These are phyloP conservation scores for Trebouxia gelatinosa DNA, from an alignment of 163 green algal genomes.

Conservation along the genomic window DNA sequence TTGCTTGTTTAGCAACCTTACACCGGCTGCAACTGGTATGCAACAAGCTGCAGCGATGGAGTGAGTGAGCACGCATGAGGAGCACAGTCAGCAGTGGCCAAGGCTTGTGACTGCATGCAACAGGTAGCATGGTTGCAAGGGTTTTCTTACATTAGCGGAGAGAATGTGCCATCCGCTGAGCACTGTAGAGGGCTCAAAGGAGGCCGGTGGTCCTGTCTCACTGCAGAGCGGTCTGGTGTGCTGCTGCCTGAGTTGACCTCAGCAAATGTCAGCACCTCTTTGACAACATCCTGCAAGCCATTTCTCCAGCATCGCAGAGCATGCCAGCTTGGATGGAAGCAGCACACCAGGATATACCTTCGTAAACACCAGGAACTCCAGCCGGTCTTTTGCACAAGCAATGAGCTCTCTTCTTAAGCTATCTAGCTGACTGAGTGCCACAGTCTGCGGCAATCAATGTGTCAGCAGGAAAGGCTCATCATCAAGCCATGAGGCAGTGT, in stretches of 20 bases:
- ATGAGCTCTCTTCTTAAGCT: constrained; percentile 54
- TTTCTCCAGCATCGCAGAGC: no score
- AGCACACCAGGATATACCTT: constrained; percentile 38
- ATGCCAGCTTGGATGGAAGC: no score
- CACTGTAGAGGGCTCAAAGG: constrained; percentile 18
- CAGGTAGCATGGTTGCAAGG: no score
- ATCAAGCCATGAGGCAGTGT: no score
- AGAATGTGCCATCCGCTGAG: constrained; percentile 17
- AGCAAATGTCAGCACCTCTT: constrained; percentile 54
- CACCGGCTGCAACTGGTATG: no score
- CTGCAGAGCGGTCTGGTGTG: constrained; percentile 2
- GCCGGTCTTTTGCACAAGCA: constrained; percentile 16
- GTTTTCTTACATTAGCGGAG: constrained; percentile 11
- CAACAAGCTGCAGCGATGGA: no score
- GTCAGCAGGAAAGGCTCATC: no score
- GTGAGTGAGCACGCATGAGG: no score
- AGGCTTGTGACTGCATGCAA: no score
- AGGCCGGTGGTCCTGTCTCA: background rate
- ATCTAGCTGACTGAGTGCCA: constrained; percentile 58
- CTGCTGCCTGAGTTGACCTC: constrained; percentile 29
- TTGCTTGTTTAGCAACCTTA: no score
- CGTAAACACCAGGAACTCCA: constrained; percentile 44
- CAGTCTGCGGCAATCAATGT: constrained; percentile 39
- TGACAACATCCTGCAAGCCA: constrained; percentile 53
- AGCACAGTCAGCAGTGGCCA: no score